phyloP scores from a whole-genome alignment of 2,329 filamentous ascomycete genomes.

The Colletotrichum incanum region DNA sequence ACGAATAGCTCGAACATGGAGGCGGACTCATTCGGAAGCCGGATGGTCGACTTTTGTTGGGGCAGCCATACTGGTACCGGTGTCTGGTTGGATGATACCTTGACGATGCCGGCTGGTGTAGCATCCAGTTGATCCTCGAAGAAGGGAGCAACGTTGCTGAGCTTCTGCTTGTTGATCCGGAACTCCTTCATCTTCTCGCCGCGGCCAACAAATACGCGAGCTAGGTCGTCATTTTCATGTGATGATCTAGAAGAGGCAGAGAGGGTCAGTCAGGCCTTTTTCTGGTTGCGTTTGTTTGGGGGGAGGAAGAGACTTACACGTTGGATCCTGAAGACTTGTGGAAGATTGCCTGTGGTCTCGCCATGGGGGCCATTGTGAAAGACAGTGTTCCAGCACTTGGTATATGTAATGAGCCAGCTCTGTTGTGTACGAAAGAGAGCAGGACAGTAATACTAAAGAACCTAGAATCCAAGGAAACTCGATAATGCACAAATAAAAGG shows the following conservation, averaged over 20 bases:
- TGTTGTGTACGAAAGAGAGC: slow-evolving; percentile 22
- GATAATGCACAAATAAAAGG: slow-evolving; percentile 27
- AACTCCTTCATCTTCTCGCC: slow-evolving; percentile 56
- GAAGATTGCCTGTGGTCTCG: slow-evolving; percentile 42
- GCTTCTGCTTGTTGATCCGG: slow-evolving; percentile 60
- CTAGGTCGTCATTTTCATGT: slow-evolving; percentile 42
- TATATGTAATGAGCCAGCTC: slow-evolving; percentile 35
- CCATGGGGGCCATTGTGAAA: slow-evolving; percentile 35
- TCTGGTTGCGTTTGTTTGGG: not conserved
- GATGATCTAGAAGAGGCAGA: slow-evolving; percentile 9
- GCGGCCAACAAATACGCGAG: slow-evolving; percentile 60
- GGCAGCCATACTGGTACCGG: slow-evolving; percentile 56
- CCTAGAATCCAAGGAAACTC: slow-evolving; percentile 21
- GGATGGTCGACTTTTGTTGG: slow-evolving; percentile 47
- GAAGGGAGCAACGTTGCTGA: slow-evolving; percentile 64
- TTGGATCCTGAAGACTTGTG: slow-evolving; percentile 29
- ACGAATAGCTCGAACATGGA: slow-evolving; percentile 70
- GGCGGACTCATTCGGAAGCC: slow-evolving; percentile 62
- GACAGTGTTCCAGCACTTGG: slow-evolving; percentile 37
- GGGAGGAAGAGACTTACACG: slow-evolving; percentile 30
- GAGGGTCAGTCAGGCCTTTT: not conserved
- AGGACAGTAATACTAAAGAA: slow-evolving; percentile 21
- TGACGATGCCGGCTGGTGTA: slow-evolving; percentile 45
- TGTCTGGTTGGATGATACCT: slow-evolving; percentile 43
- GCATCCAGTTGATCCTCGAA: slow-evolving; percentile 64